phyloP scores from a whole-genome alignment of 2,329 filamentous ascomycete genomes.

The Diaporthe amygdali region DNA sequence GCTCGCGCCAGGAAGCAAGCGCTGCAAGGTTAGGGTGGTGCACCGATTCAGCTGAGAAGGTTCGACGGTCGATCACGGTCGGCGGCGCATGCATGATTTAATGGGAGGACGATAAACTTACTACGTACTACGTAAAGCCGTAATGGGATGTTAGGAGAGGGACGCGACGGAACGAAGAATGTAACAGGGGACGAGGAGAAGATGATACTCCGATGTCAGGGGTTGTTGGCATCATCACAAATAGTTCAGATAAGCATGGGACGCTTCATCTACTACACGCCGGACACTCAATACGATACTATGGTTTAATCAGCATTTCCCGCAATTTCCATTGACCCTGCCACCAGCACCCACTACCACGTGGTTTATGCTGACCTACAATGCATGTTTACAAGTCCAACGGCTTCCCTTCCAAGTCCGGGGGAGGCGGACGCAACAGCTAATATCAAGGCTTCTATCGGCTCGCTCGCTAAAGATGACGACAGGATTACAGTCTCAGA shows the following conservation, averaged over 20 bases:
- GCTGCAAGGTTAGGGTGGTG: background rate
- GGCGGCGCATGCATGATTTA: constrained; percentile 19
- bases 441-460: background rate
- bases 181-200: constrained; percentile 1
- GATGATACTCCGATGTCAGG: constrained; percentile 27
- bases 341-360: background rate
- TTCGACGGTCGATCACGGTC: background rate
- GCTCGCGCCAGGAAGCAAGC: constrained; percentile 30
- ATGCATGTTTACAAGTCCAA: background rate
- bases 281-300: constrained; percentile 6
- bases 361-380: background rate
- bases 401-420: background rate
- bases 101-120: constrained; percentile 18
- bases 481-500: background rate
- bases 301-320: background rate
- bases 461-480: background rate
- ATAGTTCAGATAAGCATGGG: constrained; percentile 18
- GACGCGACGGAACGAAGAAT: too few relatives aligned
- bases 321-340: background rate
- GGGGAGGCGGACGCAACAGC: background rate
- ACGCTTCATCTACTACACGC: constrained; percentile 22
- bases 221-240: constrained; percentile 20
- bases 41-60: background rate
- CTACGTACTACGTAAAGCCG: constrained; percentile 23
- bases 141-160: constrained; percentile 18